Evolutionary conservation across 768 basidiomycete genomes (phyloP).

Genomic region (Holtermanniella nyarrowii): DNA sequence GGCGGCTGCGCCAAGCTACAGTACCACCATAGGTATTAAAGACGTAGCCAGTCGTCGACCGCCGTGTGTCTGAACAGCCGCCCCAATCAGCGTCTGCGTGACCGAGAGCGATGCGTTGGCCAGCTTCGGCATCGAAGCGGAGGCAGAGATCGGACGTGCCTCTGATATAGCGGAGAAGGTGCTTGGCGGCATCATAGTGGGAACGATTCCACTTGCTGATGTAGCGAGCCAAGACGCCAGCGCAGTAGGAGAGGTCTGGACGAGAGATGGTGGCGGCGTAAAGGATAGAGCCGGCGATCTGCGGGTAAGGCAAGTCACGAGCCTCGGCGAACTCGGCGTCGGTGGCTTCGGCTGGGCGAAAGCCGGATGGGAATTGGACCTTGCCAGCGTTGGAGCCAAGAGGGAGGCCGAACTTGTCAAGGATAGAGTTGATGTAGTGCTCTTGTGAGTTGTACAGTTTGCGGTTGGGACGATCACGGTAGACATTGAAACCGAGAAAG

Average conservation of each 20-base stretch:
- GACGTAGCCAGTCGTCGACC: slow-evolving; percentile 38
- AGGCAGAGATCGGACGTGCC: slow-evolving; percentile 11
- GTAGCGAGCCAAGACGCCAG: slow-evolving; percentile 4
- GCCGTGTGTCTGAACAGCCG: slow-evolving; percentile 21
- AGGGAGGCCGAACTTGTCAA: not conserved
- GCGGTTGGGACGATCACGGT: slow-evolving; percentile 4
- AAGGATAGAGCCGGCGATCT: not conserved
- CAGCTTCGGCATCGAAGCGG: slow-evolving; percentile 2
- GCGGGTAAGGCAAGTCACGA: slow-evolving; percentile 1
- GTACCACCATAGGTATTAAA: not conserved
- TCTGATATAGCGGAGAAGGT: slow-evolving; percentile 14
- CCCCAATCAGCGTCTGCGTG: slow-evolving; percentile 18
- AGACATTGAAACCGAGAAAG: slow-evolving; percentile 5
- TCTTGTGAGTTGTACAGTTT: slow-evolving; percentile 7
- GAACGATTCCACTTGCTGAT: slow-evolving; percentile 5
- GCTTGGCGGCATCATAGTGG: slow-evolving; percentile 12
- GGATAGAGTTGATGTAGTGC: slow-evolving; percentile 1
- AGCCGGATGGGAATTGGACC: slow-evolving; percentile 8
- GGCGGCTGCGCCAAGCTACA: slow-evolving; percentile 1
- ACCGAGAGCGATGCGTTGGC: slow-evolving; percentile 1
- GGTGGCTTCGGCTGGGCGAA: slow-evolving; percentile 5
- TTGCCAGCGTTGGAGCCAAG: not conserved
- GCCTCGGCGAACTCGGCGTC: slow-evolving; percentile 9
- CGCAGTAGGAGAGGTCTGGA: slow-evolving; percentile 12
- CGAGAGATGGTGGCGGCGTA: slow-evolving; percentile 3